These are phyloP conservation scores for Psilocybe mexicana DNA, from an alignment of 1,284 basidiomycete genomes.

Conservation along the genomic window DNA sequence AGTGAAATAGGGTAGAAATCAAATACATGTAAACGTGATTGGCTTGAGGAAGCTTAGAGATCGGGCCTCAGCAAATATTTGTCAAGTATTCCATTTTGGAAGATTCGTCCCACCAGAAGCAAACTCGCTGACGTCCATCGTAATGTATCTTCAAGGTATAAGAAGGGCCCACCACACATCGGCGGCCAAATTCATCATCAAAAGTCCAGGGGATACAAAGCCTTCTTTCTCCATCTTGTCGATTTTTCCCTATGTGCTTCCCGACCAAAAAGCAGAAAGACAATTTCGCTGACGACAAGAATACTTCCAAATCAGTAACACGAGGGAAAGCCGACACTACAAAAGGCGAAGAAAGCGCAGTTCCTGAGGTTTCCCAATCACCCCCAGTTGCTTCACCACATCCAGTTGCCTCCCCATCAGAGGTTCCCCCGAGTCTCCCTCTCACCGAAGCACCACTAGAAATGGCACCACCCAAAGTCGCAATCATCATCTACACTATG, in stretches of 20 bases:
- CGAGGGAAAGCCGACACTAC: constrained; percentile 20
- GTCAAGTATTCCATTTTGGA: constrained; percentile 15
- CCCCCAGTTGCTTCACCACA: constrained; percentile 9
- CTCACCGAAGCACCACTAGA: constrained; percentile 7
- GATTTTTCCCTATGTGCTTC: constrained; percentile 28
- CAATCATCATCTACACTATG: constrained; percentile 82
- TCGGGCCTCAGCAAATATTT: background rate
- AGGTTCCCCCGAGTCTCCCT: constrained; percentile 15
- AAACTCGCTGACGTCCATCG: constrained; percentile 15
- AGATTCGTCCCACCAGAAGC: constrained; percentile 19
- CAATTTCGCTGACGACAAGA: constrained; percentile 26
- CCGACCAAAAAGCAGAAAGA: constrained; percentile 30
- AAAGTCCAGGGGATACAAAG: background rate
- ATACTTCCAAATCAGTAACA: constrained; percentile 18
- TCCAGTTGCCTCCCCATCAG: constrained; percentile 7
- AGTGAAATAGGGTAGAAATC: too few relatives aligned
- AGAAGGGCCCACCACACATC: constrained; percentile 12
- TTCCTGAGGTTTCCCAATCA: constrained; percentile 10
- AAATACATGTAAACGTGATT: too few relatives aligned
- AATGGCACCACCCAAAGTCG: constrained; percentile 58
- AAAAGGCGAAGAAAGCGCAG: constrained; percentile 21
- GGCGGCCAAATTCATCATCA: constrained; percentile 7
- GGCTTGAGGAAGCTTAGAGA: too few relatives aligned
- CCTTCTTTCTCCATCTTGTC: constrained; percentile 11
- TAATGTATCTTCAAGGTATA: constrained; percentile 12